These are phyloP conservation scores for Blastobotrys persicus DNA, from an alignment of 1,139 yeast species.

Conservation along the genomic window DNA sequence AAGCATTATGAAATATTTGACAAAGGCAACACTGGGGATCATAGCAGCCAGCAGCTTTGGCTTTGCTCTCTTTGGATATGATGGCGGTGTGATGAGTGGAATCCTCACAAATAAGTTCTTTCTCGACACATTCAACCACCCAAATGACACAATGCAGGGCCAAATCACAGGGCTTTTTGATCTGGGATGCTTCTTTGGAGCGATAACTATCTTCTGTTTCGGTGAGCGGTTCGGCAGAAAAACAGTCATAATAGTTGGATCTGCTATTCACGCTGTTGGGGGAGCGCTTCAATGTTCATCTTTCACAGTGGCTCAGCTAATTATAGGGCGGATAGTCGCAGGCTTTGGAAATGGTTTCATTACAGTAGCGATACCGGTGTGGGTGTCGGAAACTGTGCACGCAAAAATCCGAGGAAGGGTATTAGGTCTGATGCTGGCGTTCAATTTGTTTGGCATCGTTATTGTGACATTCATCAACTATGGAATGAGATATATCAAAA, in stretches of 20 bases:
- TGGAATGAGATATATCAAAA: slow-evolving; percentile 10
- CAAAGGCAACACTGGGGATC: background rate
- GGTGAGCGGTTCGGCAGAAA: slow-evolving; percentile 12
- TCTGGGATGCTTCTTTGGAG: slow-evolving; percentile 14
- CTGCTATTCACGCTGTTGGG: slow-evolving; percentile 16
- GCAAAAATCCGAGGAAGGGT: slow-evolving; percentile 21
- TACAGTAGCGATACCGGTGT: slow-evolving; percentile 24
- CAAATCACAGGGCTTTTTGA: slow-evolving; percentile 11
- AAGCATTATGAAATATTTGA: slow-evolving; percentile 1
- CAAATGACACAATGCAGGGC: slow-evolving; percentile 8
- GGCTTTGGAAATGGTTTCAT: slow-evolving; percentile 45
- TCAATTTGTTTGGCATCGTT: slow-evolving; percentile 60
- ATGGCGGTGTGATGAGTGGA: slow-evolving; percentile 28
- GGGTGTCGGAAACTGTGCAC: slow-evolving; percentile 23
- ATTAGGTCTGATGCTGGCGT: slow-evolving; percentile 3
- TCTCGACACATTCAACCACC: slow-evolving; percentile 2
- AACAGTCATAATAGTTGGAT: slow-evolving; percentile 4
- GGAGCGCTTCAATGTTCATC: slow-evolving; percentile 68
- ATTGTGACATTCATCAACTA: slow-evolving; percentile 11
- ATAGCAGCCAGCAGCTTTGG: slow-evolving; percentile 1
- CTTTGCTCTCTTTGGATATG: slow-evolving; percentile 24
- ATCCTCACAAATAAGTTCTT: slow-evolving; percentile 14
- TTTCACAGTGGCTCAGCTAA: slow-evolving; percentile 64
- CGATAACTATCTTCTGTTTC: slow-evolving; percentile 1
- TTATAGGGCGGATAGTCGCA: slow-evolving; percentile 68